Percentiles rank a stretch among this genome's conserved stretches.
These are phyloP conservation scores for Scopulariopsis brevicaulis DNA, from an alignment of 2,329 filamentous ascomycete species.

Conservation along the genomic window DNA sequence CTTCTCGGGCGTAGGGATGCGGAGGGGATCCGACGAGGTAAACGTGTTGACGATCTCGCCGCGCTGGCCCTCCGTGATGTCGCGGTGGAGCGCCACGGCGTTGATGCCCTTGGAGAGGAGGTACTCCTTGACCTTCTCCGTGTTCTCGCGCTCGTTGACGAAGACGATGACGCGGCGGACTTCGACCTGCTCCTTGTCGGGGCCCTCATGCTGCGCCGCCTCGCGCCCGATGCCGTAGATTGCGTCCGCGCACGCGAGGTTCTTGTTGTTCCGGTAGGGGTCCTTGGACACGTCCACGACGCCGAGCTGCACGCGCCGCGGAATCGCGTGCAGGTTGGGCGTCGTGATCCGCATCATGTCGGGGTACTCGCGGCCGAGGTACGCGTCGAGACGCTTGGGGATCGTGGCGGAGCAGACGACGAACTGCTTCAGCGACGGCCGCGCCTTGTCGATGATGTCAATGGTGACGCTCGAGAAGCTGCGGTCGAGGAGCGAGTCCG, in stretches of 20 bases:
- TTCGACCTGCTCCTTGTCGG: slow-evolving; percentile 41
- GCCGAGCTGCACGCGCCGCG: slow-evolving; percentile 83
- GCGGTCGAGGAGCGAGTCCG: slow-evolving; percentile 88
- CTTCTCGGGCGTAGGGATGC: slow-evolving; percentile 14
- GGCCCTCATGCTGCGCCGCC: slow-evolving; percentile 44
- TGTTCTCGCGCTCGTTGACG: slow-evolving; percentile 90
- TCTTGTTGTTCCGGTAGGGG: slow-evolving; percentile 89
- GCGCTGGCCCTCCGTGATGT: slow-evolving; percentile 68
- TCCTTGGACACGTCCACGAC: slow-evolving; percentile 86
- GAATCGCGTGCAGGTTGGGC: slow-evolving; percentile 91
- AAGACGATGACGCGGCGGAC: slow-evolving; percentile 87
- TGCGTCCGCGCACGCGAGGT: slow-evolving; percentile 84
- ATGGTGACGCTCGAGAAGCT: slow-evolving; percentile 80
- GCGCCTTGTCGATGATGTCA: slow-evolving; percentile 68
- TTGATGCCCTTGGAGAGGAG: slow-evolving; percentile 79
- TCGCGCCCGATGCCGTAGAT: slow-evolving; percentile 90
- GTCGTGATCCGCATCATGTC: slow-evolving; percentile 79
- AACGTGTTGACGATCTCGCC: slow-evolving; percentile 69
- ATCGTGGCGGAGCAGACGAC: slow-evolving; percentile 95
- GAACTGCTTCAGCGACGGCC: slow-evolving; percentile 74
- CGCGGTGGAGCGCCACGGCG: slow-evolving; percentile 73
- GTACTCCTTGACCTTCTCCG: slow-evolving; percentile 68
- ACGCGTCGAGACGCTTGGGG: slow-evolving; percentile 76
- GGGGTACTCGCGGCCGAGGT: slow-evolving; percentile 72
- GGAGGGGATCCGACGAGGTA: slow-evolving; percentile 37